Evolutionary conservation across 768 basidiomycete species (phyloP).

Genomic region (Leccinellum luteum): DNA sequence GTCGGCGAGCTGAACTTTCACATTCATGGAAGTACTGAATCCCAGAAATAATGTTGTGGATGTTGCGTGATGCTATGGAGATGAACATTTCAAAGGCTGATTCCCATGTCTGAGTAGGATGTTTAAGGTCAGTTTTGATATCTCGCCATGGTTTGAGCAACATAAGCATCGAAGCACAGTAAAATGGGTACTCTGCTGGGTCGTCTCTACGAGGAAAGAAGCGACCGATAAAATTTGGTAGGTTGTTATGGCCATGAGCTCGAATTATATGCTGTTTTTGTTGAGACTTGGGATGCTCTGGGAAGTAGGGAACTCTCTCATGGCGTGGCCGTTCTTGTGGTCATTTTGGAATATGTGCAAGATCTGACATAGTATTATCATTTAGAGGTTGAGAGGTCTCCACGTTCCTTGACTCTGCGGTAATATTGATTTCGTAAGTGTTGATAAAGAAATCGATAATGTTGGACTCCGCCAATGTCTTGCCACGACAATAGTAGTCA

Average conservation of each 20-base stretch:
- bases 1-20: background rate
- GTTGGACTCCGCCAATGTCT: background rate
- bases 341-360: background rate
- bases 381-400: no score
- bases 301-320: background rate
- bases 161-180: slow-evolving; percentile 35
- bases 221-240: slow-evolving; percentile 36
- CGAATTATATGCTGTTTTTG: background rate
- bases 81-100: slow-evolving; percentile 12
- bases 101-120: slow-evolving; percentile 15
- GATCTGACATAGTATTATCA: background rate
- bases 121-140: slow-evolving; percentile 26
- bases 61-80: background rate
- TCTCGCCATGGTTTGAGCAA: slow-evolving; percentile 37
- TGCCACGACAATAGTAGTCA: background rate
- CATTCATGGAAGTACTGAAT: background rate
- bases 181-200: slow-evolving; percentile 22
- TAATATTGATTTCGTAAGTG: background rate
- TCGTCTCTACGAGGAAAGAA: slow-evolving; percentile 35
- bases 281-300: background rate
- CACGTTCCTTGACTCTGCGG: no score
- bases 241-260: slow-evolving; percentile 28
- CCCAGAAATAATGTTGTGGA: background rate
- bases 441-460: background rate
- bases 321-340: background rate